Percentiles rank a stretch among this genome's conserved stretches.
These are phyloP conservation scores for Euphorbia tirucalli DNA, from an alignment of 345 rosid genomes.

Conservation along the genomic window DNA sequence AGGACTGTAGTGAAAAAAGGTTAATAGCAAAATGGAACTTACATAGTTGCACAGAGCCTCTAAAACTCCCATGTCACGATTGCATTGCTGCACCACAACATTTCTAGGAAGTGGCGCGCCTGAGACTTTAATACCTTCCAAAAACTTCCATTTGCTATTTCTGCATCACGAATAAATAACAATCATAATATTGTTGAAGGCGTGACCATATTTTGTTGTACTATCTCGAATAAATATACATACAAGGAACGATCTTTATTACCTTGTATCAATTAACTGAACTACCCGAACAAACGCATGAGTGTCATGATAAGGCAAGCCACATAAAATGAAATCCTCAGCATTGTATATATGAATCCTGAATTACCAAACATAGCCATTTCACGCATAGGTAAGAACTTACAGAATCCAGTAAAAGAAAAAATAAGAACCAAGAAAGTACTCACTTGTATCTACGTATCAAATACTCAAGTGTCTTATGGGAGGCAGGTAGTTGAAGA, in stretches of 20 bases:
- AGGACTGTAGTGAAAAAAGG: constrained; percentile 15
- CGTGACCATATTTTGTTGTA: background rate
- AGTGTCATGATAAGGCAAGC: constrained; percentile 85
- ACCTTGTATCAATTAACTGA: constrained; percentile 76
- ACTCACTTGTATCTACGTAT: constrained; percentile 85
- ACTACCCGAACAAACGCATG: constrained; percentile 78
- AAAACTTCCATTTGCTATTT: constrained; percentile 85
- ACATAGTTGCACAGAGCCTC: constrained; percentile 82
- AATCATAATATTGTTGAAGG: constrained; percentile 14
- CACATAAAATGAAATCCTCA: constrained; percentile 76
- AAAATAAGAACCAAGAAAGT: background rate
- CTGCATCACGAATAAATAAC: constrained; percentile 34
- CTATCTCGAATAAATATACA: background rate
- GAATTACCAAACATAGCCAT: constrained; percentile 23
- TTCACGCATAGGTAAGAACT: background rate
- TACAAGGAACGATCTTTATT: background rate
- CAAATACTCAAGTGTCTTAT: constrained; percentile 83
- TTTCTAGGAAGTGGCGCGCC: constrained; percentile 89
- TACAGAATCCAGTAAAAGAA: background rate
- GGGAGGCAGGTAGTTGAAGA: constrained; percentile 59
- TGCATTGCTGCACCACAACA: constrained; percentile 85
- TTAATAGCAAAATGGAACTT: constrained; percentile 23
- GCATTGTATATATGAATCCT: constrained; percentile 76
- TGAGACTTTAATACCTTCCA: constrained; percentile 73
- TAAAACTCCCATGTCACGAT: constrained; percentile 75